Evolutionary conservation across 306 rosid species (phyloP), one percentile per base, ranked within the genome.

Genomic region (Comarum palustre): DNA sequence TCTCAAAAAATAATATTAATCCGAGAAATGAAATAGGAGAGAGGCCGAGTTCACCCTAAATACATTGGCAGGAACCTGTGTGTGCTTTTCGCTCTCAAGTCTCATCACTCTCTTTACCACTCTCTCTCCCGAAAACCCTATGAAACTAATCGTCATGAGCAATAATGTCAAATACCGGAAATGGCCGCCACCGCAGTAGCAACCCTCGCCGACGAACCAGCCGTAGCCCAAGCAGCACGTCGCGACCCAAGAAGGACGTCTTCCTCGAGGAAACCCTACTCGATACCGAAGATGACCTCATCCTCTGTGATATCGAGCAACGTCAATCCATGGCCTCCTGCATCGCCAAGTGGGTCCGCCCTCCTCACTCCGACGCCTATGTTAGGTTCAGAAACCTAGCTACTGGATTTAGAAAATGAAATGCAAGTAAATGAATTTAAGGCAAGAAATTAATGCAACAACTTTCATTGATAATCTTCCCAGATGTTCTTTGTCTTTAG

Each of bases 281-380:
- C 4, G 96, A 84, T 66, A 91, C 86, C 68, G 97, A 90, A 70
- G 96, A 87, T 69, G 75, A 88, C 68, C 88, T 88, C 66, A 86
- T 91, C 65, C 95, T 94, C 85, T 92, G 95, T 22, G 95, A 91
- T 83, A 69, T 88, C 9, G 95, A 94, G 80, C 81, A 89, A 55
- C 96, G 98, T 62, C 93, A 80, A 71, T 81, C 90, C 76, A 78
- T 93, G n/a, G 90, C 96, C 6, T 16, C 81, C 54, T 90, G 98
- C 45, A 79, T 87, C 46, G 24, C 90, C 63, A 90, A 89, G 77
- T 94, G 98, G 98, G 79, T 45, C 1, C 98, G 98, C 43, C 97
- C 96, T 16, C 77, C 86, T 50, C 90, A 88, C 60, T 82, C 97
- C 13, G 22, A 76, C 0, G 89, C 80, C 13, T 91, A 87, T 31